Conservation (phyloP, 805 yeast genomes). For the Hanseniaspora valbyensis region DNA sequence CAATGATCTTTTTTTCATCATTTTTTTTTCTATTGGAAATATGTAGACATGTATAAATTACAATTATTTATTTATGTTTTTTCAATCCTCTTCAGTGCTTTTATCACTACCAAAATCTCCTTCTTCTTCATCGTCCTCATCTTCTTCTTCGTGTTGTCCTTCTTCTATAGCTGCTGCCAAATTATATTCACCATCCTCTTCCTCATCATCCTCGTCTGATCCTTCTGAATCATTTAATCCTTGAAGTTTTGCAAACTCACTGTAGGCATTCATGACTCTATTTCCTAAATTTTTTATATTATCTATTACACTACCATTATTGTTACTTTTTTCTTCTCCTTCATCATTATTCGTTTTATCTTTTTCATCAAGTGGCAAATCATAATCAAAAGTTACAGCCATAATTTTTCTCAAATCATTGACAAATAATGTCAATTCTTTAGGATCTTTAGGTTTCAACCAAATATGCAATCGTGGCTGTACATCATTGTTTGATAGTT, state of each 20-base stretch:
- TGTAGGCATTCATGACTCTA: neutral
- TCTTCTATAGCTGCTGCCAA: conserved; percentile 1
- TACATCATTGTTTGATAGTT: neutral
- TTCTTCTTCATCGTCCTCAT: neutral
- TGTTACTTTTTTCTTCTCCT: conserved; percentile 16
- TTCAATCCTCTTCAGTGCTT: neutral
- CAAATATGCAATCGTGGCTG: neutral
- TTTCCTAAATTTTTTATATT: neutral
- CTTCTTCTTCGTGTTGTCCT: neutral
- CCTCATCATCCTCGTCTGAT: conserved; percentile 4
- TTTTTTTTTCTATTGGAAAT: too few species aligned
- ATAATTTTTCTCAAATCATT: conserved; percentile 27
- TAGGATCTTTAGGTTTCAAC: neutral
- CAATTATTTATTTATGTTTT: too few species aligned
- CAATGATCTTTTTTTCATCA: too few species aligned
- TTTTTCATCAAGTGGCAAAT: conserved; percentile 27
- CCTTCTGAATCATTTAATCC: conserved; percentile 10
- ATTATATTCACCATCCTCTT: conserved; percentile 7
- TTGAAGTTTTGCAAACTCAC: conserved; percentile 1
- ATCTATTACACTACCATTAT: neutral
- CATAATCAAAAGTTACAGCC: conserved; percentile 27
- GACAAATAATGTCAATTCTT: conserved; percentile 21
- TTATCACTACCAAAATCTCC: conserved; percentile 13
- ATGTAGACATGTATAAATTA: too few species aligned
- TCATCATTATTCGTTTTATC: conserved; percentile 20